phyloP scores from a whole-genome alignment of 2,329 filamentous ascomycete species.

The Colletotrichum higginsianum region DNA sequence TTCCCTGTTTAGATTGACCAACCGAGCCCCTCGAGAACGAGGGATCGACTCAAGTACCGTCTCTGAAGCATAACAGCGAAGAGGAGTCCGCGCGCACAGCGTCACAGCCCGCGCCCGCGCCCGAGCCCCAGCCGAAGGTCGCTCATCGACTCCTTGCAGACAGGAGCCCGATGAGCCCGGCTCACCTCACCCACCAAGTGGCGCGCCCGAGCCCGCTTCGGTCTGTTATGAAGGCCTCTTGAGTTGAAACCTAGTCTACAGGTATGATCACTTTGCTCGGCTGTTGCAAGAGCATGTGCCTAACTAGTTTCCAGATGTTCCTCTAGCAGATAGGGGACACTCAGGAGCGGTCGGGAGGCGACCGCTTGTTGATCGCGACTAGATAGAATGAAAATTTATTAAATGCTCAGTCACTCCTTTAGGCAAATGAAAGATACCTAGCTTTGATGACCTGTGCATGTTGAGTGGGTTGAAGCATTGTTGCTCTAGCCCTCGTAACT shows the following conservation, averaged over 20 bases:
- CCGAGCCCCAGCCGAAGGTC: constrained; percentile 55
- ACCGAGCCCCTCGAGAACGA: constrained; percentile 91
- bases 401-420: constrained; percentile 37
- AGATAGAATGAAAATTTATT: constrained; percentile 41
- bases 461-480: too few species aligned
- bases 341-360: constrained; percentile 39
- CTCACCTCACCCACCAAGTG: constrained; percentile 63
- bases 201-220: constrained; percentile 78
- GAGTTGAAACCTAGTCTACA: constrained; percentile 54
- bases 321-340: constrained; percentile 39
- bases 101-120: constrained; percentile 57
- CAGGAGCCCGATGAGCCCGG: constrained; percentile 61
- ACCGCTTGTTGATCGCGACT: constrained; percentile 38
- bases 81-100: constrained; percentile 45
- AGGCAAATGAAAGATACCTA: not conserved
- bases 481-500: too few species aligned
- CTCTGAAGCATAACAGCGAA: constrained; percentile 51
- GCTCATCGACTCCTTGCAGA: constrained; percentile 64
- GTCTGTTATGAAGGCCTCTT: constrained; percentile 76
- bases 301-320: constrained; percentile 20
- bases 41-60: constrained; percentile 79
- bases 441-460: not conserved
- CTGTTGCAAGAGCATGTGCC: not conserved
- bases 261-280: constrained; percentile 22
- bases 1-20: constrained; percentile 79